Percentiles rank a stretch among this genome's conserved stretches.
Conservation (phyloP, 2,329 filamentous ascomycete species). For the Aspergillus sp. region DNA sequence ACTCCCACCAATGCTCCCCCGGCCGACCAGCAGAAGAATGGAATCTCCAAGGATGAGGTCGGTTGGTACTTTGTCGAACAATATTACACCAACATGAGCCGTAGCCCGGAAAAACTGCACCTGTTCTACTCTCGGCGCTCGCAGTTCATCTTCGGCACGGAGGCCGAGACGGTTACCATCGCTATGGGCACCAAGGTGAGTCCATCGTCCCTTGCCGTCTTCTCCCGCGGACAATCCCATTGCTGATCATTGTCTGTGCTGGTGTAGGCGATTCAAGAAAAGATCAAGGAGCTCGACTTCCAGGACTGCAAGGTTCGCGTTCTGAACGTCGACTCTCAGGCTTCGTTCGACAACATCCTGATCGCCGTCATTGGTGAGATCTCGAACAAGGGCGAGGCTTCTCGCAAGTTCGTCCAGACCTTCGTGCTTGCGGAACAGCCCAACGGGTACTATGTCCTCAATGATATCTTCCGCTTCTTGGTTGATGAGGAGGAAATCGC, state of each 20-base stretch:
- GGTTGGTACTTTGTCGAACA: conserved; percentile 99
- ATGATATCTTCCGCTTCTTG: conserved; percentile 96
- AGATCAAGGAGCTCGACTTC: conserved; percentile 89
- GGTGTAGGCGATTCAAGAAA: conserved; percentile 75
- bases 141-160: conserved; percentile 87
- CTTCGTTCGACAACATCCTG: conserved; percentile 87
- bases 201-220: conserved; percentile 17
- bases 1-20: conserved; percentile 38
- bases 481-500: conserved; percentile 67
- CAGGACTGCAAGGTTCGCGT: conserved; percentile 98
- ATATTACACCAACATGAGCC: conserved; percentile 97
- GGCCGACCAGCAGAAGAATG: conserved; percentile 35
- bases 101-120: conserved; percentile 87
- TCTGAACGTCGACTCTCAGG: conserved; percentile 95
- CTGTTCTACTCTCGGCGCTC: conserved; percentile 97
- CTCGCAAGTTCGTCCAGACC: conserved; percentile 96
- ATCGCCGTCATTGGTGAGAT: conserved; percentile 98
- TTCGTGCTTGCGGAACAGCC: conserved; percentile 96
- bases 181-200: conserved; percentile 83
- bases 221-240: background rate
- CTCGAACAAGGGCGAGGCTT: conserved; percentile 86
- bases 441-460: conserved; percentile 96
- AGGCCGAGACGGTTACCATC: conserved; percentile 84
- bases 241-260: background rate
- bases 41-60: conserved; percentile 81